phyloP scores from a whole-genome alignment of 1,139 yeast species.

The Yamadazyma sp. region DNA sequence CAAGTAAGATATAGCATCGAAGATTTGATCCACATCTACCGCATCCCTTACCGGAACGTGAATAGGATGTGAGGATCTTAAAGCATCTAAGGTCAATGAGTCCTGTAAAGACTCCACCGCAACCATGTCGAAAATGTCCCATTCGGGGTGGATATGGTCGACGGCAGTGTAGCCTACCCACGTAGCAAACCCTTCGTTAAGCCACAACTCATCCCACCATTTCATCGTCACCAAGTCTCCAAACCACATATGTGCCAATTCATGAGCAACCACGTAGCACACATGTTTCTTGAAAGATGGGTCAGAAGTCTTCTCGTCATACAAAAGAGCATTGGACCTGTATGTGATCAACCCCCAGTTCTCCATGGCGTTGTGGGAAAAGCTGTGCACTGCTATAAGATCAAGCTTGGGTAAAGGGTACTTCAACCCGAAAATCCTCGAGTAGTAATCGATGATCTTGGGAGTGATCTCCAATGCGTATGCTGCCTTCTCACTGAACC shows the following conservation, averaged over 20 bases:
- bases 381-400: constrained; percentile 73
- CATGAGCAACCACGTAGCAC: constrained; percentile 87
- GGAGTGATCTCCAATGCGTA: constrained; percentile 68
- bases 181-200: constrained; percentile 87
- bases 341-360: constrained; percentile 87
- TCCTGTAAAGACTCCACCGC: constrained; percentile 68
- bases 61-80: constrained; percentile 79
- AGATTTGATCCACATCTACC: constrained; percentile 80
- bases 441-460: constrained; percentile 65
- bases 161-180: constrained; percentile 85
- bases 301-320: constrained; percentile 64
- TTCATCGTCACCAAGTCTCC: constrained; percentile 92
- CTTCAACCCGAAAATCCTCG: constrained; percentile 60
- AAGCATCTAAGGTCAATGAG: constrained; percentile 69
- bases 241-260: constrained; percentile 92
- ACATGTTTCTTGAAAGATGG: constrained; percentile 72
- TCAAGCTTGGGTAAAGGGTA: constrained; percentile 77
- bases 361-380: constrained; percentile 85
- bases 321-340: constrained; percentile 72
- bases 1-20: constrained; percentile 80
- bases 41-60: constrained; percentile 82
- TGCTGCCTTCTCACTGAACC: constrained; percentile 60
- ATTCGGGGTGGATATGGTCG: constrained; percentile 75
- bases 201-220: constrained; percentile 94
- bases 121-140: constrained; percentile 81